phyloP scores from a whole-genome alignment of 2,329 filamentous ascomycete genomes.

The Colletotrichum tabaci region DNA sequence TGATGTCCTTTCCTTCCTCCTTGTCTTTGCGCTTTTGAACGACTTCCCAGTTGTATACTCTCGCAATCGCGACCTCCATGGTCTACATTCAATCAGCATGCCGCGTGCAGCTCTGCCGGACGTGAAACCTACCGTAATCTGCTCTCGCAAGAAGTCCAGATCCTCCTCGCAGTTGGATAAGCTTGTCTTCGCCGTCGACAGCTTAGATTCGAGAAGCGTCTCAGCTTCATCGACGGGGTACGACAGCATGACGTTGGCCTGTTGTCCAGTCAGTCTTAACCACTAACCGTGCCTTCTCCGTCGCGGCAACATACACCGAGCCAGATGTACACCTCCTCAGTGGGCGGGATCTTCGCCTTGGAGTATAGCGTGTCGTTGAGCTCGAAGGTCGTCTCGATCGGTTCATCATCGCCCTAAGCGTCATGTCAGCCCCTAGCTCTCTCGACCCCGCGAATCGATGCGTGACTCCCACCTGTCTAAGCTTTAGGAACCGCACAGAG shows the following conservation, averaged over 20 bases:
- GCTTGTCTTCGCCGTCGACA: constrained; percentile 84
- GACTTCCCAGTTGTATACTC: constrained; percentile 99
- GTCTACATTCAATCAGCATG: constrained; percentile 70
- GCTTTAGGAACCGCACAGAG: constrained; percentile 87
- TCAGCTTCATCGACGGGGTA: constrained; percentile 94
- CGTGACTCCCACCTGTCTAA: constrained; percentile 72
- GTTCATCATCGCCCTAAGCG: constrained; percentile 68
- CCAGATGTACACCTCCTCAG: constrained; percentile 96
- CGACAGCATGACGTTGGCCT: constrained; percentile 97
- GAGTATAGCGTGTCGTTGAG: constrained; percentile 96
- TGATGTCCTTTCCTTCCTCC: constrained; percentile 68
- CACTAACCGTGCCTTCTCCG: background rate
- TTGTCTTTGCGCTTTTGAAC: constrained; percentile 95
- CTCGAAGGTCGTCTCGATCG: constrained; percentile 94
- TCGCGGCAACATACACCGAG: constrained; percentile 77
- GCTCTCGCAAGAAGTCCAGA: constrained; percentile 93
- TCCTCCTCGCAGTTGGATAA: constrained; percentile 95
- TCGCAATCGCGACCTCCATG: constrained; percentile 94
- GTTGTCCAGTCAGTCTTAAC: constrained; percentile 45
- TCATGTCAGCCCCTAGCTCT: constrained; percentile 5
- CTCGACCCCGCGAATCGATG: background rate
- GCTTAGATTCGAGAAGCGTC: constrained; percentile 81
- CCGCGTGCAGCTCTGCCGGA: background rate
- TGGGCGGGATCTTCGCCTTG: constrained; percentile 85
- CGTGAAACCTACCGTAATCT: constrained; percentile 83